Evolutionary conservation across 306 rosid species (phyloP), one percentile per base, ranked within the genome.

Genomic region (Senna siamea): DNA sequence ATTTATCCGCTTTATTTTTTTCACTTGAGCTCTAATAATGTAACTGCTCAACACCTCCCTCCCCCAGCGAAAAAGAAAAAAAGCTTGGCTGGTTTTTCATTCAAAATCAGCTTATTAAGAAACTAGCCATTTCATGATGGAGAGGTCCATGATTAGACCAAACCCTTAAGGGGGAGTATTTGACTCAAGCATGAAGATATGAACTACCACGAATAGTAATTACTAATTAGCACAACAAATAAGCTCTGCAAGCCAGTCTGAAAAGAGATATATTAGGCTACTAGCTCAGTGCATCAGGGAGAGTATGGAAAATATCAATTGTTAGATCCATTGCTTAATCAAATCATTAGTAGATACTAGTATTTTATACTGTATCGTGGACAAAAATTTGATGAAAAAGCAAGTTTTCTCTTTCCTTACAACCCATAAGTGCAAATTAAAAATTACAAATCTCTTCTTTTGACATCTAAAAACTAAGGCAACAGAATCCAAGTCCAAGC

Each of bases 371-470:
- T 9, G 23, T 28, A n/a, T 30, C 57, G 41, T 43, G 18, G 30
- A 26, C n/a, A 53, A 55, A 65, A 60, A 18, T 26, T 48, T 15
- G 32, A 4, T 60, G 61, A 62, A 62, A 74, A 17, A 4, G 9
- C 11, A 0, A 35, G 3, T 37, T 50, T 60, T 32, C 50, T 73
- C 35, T 17, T 30, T 34, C 23, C 38, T 4, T 73, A 32, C 23
- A 47, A 18, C 30, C 11, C 41, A 61, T 48, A 44, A 44, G 18
- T 23, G 12, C 10, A 37, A 32, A 30, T 22, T 48, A 57, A 37
- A 59, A 68, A 28, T 77, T 34, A 32, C 62, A 14, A 12, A 14
- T 76, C 67, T 57, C 20, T 66, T 56, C 54, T 17, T 57, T 72
- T 13, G 35, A 30, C 14, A 41, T 0, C 9, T n/a, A 12, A 66